These are phyloP conservation scores for Fusarium annulatum DNA, from an alignment of 2,329 filamentous ascomycete species.

Conservation along the genomic window DNA sequence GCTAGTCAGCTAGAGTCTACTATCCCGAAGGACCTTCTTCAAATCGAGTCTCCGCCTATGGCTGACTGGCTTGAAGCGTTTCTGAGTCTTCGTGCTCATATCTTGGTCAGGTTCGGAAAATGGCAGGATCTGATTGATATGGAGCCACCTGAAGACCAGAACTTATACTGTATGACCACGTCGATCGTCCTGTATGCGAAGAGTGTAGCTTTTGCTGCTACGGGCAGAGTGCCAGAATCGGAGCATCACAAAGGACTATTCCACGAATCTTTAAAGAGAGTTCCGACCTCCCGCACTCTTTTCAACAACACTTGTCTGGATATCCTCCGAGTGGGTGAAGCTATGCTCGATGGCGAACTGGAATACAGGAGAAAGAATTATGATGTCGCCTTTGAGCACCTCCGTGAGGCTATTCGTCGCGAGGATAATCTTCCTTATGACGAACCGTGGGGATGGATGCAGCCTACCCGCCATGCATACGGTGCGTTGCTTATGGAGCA, in stretches of 20 bases:
- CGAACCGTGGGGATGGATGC: conserved; percentile 86
- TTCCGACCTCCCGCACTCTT: conserved; percentile 68
- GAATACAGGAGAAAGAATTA: conserved; percentile 73
- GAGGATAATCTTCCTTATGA: conserved; percentile 75
- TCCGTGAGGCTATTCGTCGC: conserved; percentile 66
- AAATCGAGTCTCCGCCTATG: conserved; percentile 76
- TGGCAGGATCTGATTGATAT: conserved; percentile 75
- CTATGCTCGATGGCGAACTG: conserved; percentile 80
- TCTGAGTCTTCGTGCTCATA: conserved; percentile 73
- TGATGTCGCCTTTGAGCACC: conserved; percentile 67
- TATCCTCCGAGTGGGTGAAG: conserved; percentile 70
- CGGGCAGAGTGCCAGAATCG: conserved; percentile 69
- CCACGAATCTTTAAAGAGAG: conserved; percentile 54
- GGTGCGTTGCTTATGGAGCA: conserved; percentile 77
- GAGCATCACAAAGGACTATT: conserved; percentile 61
- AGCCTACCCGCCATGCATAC: conserved; percentile 76
- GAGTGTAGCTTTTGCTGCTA: conserved; percentile 73
- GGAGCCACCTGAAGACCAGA: conserved; percentile 64
- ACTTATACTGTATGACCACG: conserved; percentile 73
- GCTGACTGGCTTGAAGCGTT: conserved; percentile 83
- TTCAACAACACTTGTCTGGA: conserved; percentile 59
- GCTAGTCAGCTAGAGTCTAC: conserved; percentile 68
- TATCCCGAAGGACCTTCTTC: conserved; percentile 71
- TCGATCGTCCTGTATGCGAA: neutral
- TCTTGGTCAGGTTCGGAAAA: conserved; percentile 76